These are phyloP conservation scores for Coix lacrymajobi DNA, from an alignment of 176 grass and related monocot genomes.

Conservation along the genomic window DNA sequence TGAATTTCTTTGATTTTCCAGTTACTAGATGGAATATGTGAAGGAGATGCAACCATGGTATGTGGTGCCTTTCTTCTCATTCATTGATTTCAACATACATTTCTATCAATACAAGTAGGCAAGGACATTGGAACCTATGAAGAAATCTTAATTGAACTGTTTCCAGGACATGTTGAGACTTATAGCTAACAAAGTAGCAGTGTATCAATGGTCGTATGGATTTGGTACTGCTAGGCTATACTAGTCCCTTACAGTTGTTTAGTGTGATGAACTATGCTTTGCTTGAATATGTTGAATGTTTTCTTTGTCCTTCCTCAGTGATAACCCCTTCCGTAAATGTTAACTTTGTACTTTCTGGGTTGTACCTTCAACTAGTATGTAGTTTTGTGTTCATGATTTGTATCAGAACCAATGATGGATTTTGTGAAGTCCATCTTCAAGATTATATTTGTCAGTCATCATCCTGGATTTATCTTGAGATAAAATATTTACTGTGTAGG, in stretches of 20 bases:
- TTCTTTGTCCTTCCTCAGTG: constrained; percentile 12
- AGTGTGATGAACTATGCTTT: not conserved
- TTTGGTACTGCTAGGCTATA: not conserved
- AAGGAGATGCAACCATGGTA: constrained; percentile 72
- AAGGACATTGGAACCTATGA: not conserved
- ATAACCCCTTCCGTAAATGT: not conserved
- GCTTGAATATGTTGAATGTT: not conserved
- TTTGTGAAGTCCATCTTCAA: not conserved
- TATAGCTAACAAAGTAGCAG: not conserved
- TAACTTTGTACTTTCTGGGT: not conserved
- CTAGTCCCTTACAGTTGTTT: not conserved
- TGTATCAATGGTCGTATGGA: not conserved
- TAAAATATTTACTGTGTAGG: constrained; percentile 10
- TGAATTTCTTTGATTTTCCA: constrained; percentile 26
- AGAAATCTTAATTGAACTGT: not conserved
- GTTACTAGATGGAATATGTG: constrained; percentile 78
- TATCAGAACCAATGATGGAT: not conserved
- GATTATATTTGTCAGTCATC: not conserved
- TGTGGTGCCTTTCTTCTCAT: constrained; percentile 20
- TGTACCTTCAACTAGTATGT: not conserved
- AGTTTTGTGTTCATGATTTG: not conserved
- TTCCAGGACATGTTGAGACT: not conserved
- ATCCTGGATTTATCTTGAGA: not conserved
- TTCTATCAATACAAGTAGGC: not conserved
- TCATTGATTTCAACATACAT: not conserved